A percentile compares a stretch with the other conserved stretches of the same genome.
Evolutionary conservation across 2,329 filamentous ascomycete genomes (phyloP).

Genomic region (Hypomyces rosellus): DNA sequence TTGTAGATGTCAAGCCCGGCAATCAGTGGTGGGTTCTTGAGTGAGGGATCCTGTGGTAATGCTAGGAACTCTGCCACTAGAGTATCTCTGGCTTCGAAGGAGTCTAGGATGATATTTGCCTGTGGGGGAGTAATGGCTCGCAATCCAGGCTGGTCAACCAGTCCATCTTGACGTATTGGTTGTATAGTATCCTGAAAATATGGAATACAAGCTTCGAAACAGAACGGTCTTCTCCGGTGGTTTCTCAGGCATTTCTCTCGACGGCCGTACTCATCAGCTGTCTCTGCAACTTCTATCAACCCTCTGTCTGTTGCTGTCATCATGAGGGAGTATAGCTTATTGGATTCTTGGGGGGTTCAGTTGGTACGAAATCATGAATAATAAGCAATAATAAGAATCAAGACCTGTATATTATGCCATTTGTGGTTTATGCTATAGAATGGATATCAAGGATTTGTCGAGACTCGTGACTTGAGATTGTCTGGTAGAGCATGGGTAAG

Average conservation of each 20-base stretch:
- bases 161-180: constrained; percentile 9
- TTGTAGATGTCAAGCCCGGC: not conserved
- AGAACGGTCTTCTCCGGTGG: constrained; percentile 20
- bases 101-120: not conserved
- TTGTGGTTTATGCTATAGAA: no score
- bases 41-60: constrained; percentile 3
- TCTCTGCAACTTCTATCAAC: constrained; percentile 5
- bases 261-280: constrained; percentile 22
- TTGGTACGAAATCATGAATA: no score
- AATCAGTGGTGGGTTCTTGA: not conserved
- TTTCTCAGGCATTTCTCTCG: constrained; percentile 21
- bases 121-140: not conserved
- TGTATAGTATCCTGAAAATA: constrained; percentile 14
- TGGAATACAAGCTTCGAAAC: constrained; percentile 18
- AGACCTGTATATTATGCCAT: no score
- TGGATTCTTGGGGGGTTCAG: no score
- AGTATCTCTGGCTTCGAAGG: not conserved
- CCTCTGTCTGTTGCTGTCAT: not conserved
- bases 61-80: not conserved
- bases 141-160: constrained; percentile 19
- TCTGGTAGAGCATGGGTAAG: no score
- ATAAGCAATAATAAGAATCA: no score
- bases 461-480: no score
- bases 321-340: no score
- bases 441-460: no score